Evolutionary conservation across 179 eudicot species (phyloP).

Genomic region (Carnegiea gigantea): DNA sequence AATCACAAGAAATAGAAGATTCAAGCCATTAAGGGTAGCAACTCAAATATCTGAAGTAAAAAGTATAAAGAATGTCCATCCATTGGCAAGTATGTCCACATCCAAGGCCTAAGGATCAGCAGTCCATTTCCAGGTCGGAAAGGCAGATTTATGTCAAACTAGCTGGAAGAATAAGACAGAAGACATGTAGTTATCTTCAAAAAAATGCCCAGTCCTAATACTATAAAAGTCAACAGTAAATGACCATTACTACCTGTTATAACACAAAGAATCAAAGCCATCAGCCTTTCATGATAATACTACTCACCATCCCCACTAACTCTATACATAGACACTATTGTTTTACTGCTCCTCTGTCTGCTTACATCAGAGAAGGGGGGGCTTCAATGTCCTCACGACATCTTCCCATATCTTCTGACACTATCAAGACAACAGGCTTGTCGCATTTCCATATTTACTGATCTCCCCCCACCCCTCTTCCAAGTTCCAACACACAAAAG

Average conservation of each 20-base stretch:
- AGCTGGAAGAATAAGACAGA: neutral
- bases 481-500: neutral
- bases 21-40: neutral
- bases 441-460: neutral
- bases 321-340: neutral
- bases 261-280: neutral
- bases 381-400: neutral
- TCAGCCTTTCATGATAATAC: neutral
- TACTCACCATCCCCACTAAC: neutral
- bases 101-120: neutral
- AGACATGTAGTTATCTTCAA: neutral
- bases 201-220: neutral
- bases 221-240: neutral
- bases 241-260: neutral
- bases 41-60: neutral
- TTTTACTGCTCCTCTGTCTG: neutral
- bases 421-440: neutral
- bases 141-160: neutral
- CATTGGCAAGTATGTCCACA: neutral
- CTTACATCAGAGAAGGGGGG: neutral
- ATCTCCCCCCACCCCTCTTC: neutral
- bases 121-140: neutral
- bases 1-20: neutral
- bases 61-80: neutral
- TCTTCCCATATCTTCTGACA: neutral